Evolutionary conservation across 495 filamentous ascomycete genomes (phyloP), one percentile per base, ranked within the genome.

Genomic region (Aspergillus incahuasiensis): DNA sequence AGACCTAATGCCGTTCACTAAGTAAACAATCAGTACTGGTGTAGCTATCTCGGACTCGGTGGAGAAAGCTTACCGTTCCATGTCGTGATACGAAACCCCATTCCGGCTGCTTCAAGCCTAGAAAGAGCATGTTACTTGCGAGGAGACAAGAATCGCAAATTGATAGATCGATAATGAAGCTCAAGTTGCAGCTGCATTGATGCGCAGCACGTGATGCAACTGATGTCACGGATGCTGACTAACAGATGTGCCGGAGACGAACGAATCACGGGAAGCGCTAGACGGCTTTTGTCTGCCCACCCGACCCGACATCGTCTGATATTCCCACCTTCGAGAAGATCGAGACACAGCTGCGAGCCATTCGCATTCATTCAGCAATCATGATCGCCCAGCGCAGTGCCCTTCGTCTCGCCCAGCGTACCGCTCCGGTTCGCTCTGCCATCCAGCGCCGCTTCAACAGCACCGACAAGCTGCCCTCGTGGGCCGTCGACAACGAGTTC

Each of bases 1-100:
- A 51, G 71, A 91, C 87, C 90, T 84, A 67, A 98, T 96, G 61
- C 94, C 92, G 71, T 97, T 97, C 28, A 97, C 94, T 94, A 45
- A 32, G 49, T 39, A 22, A 38, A 35, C 0, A n/a, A 40, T 7
- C 35, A 39, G 32, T 2, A 45, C 58, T 30, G 61, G 59, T 40
- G 62, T 32, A 22, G 16, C 5, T 35, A 21, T 35, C 24, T 40
- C 19, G 19, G 9, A 22, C 4, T 38, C 18, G 16, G 48, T 11
- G 16, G 22, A 6, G 6, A n/a, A 20, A 51, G 61, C 80, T 62
- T 69, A 89, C 87, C 87, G 73, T 96, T 96, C 91, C 91, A 92
- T 41, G 88, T 90, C n/a, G 88, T 92, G 58, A 92, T 88, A 54
- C 89, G 83, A 58, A 92, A 76, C 54, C 80, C 84, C 88, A 91